Evolutionary conservation across 257 asterid species (phyloP), one percentile per base, ranked within the genome.

Genomic region (Przewalskia tangutica): DNA sequence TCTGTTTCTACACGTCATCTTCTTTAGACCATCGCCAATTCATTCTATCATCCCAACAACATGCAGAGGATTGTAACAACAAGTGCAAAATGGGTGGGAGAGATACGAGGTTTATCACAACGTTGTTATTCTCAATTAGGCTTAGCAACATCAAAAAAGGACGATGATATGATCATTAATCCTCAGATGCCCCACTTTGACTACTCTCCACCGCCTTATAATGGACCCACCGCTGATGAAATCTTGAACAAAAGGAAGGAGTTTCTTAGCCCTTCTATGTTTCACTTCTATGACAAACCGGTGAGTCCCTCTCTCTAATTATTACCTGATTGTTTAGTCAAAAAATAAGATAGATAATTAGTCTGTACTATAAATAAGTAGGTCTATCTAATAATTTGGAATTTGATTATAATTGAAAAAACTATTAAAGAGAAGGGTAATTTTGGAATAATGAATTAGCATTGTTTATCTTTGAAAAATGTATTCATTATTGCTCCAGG

Each of bases 211-310:
- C 93, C 97, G 5, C 93, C 97, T 3, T 96, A 96, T 88, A 55
- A 88, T 38, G 99, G 99, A 9, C 99, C 98, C 81, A 81, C 97
- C 59, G 87, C 91, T 58, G 91, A 85, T 0, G 91, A 95, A 77
- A 91, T 95, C 82, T 88, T 95, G 63, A 53, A 65, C 38, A 95
- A 95, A 83, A 95, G 98, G 63, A 84, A 68, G 14, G 84, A 84
- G n/a, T 95, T 83, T 77, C 95, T 95, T 87, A 95, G 89, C 89
- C 99, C 99, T 48, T 96, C 99, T 77, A 83, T 95, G 77, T 92
- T 90, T 82, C 97, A 93, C 86, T 90, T 93, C 78, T 95, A 85
- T 88, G 85, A 87, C 54, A 88, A 87, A 6, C 99, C 99, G 4
- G 98, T 93, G 71, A 86, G 85, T 11, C 13, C 50, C 12, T 66